Evolutionary conservation across 179 eudicot genomes (phyloP).

Genomic region (Nepenthes alata): DNA sequence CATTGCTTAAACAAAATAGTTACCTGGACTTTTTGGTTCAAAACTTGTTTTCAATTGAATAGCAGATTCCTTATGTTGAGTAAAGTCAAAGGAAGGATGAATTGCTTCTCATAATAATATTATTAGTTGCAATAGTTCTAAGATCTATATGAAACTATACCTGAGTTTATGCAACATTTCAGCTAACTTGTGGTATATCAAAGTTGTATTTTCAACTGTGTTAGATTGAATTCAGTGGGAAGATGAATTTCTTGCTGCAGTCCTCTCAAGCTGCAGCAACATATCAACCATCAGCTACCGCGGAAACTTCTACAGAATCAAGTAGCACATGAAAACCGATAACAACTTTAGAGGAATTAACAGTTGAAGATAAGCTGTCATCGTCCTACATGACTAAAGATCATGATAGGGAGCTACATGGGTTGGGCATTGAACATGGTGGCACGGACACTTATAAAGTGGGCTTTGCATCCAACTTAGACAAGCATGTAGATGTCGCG

Average conservation of each 20-base stretch:
- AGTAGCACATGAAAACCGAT: slow-evolving; percentile 18
- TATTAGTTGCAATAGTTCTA: too few species aligned
- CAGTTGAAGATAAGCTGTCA: slow-evolving; percentile 40
- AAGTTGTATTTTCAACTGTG: background rate
- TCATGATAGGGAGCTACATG: slow-evolving; percentile 13
- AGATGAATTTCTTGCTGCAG: slow-evolving; percentile 83
- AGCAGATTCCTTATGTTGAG: too few species aligned
- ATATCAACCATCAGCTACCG: slow-evolving; percentile 9
- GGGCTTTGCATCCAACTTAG: slow-evolving; percentile 25
- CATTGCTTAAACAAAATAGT: too few species aligned
- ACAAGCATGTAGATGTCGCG: slow-evolving; percentile 49
- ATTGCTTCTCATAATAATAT: too few species aligned
- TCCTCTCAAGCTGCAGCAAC: slow-evolving; percentile 48
- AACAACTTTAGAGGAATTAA: slow-evolving; percentile 49
- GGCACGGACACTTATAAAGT: slow-evolving; percentile 12
- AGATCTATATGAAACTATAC: too few species aligned
- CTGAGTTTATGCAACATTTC: too few species aligned
- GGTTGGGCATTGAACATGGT: slow-evolving; percentile 22
- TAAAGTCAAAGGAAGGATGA: too few species aligned
- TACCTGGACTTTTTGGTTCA: too few species aligned
- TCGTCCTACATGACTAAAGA: slow-evolving; percentile 14
- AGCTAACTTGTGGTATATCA: background rate
- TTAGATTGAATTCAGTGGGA: slow-evolving; percentile 13
- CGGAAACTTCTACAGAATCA: slow-evolving; percentile 13
- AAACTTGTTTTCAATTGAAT: too few species aligned